Evolutionary conservation across 768 basidiomycete genomes (phyloP), one percentile per base, ranked within the genome.

Genomic region (Tremella mesenterica): DNA sequence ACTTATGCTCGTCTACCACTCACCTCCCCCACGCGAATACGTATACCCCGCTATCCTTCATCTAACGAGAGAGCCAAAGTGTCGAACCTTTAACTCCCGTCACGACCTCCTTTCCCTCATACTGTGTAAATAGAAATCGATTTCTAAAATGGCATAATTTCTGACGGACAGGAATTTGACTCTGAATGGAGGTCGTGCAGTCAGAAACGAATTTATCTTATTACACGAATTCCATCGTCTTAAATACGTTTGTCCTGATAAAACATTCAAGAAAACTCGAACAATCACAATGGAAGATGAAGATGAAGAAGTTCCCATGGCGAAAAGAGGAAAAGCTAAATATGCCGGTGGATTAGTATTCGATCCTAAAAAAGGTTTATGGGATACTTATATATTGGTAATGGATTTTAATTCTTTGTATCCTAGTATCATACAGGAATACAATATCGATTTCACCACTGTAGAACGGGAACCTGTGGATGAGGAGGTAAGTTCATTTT

Each of bases 391-490:
- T 69, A 86, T 97, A 73, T 80, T 99, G 16, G 95, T 99, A 74
- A 99, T 99, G 95, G 95, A 99, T 73, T 99, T 97, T 83, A 99
- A 99, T 75, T 95, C 91, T 56, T 79, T 99, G 52, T 99, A 99
- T 71, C 95, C 95, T 5, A 91, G 88, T 72, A 99, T 99, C 77
- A 99, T 99, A 44, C 95, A 97, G 68, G 95, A 99, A 77, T 99
- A 88, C 70, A 97, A 99, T 71, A 97, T 99, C 61, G 95, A 97
- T 75, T 97, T 97, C 66, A 97, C 95, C 9, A 99, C 95, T 0
- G 84, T 97, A 18, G 86, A 88, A 41, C 80, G 81, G 50, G 77
- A 79, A 7, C 82, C 82, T 23, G 77, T 78, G 34, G 53, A 81
- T 81, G 65, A 85, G 75, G 58, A 60, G 53, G 54, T 51, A 77